Evolutionary conservation across 352 stramenopile species (phyloP).

Genomic region (Phytophthora foliorum): DNA sequence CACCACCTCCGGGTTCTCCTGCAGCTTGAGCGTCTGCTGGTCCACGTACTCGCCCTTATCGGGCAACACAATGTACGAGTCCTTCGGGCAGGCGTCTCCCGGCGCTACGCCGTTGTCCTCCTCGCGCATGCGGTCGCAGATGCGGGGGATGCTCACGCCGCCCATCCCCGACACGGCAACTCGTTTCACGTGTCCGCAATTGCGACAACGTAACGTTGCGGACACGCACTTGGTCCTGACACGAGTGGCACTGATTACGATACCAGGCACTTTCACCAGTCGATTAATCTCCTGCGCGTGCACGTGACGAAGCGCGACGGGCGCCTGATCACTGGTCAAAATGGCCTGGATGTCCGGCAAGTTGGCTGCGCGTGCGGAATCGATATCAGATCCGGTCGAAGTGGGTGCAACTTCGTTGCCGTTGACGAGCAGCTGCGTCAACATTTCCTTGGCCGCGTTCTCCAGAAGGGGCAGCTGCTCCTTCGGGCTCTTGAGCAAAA

Average conservation of each 20-base stretch:
- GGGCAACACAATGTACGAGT: conserved; percentile 96
- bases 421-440: conserved; percentile 68
- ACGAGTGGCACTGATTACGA: conserved; percentile 96
- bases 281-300: conserved; percentile 92
- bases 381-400: conserved; percentile 14
- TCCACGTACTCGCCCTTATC: conserved; percentile 97
- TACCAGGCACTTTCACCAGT: conserved; percentile 94
- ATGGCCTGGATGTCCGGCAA: conserved; percentile 87
- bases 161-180: conserved; percentile 71
- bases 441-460: conserved; percentile 83
- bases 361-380: conserved; percentile 13
- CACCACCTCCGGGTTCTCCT: conserved; percentile 96
- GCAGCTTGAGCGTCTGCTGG: conserved; percentile 99
- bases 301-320: conserved; percentile 80
- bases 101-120: conserved; percentile 43
- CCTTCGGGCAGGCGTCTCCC: conserved; percentile 76
- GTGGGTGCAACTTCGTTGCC: conserved; percentile 39
- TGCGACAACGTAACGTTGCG: conserved; percentile 93
- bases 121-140: conserved; percentile 82
- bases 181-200: conserved; percentile 81
- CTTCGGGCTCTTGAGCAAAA: conserved; percentile 87
- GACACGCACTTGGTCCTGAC: conserved; percentile 94
- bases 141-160: conserved; percentile 84
- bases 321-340: conserved; percentile 81
- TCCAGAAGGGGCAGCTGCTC: conserved; percentile 90